These are phyloP conservation scores for Casuarina cunninghamiana DNA, from an alignment of 306 rosid genomes.

Conservation along the genomic window DNA sequence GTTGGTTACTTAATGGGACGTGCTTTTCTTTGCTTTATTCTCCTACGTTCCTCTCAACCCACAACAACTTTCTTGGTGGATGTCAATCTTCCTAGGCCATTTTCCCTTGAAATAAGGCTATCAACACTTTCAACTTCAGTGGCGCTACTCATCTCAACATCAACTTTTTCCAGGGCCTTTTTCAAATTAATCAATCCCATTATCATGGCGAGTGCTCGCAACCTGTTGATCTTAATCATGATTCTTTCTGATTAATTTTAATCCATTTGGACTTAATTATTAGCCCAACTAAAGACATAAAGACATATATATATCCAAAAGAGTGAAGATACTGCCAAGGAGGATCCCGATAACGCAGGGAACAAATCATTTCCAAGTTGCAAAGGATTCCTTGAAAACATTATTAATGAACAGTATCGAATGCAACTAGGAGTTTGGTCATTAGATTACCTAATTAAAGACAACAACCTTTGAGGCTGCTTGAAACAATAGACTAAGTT, in stretches of 20 bases:
- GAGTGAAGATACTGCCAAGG: constrained; percentile 22
- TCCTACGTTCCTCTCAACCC: constrained; percentile 38
- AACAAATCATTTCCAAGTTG: constrained; percentile 8
- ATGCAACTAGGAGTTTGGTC: constrained; percentile 31
- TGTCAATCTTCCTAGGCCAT: constrained; percentile 50
- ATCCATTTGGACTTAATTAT: constrained; percentile 36
- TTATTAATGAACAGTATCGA: constrained; percentile 10
- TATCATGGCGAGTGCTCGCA: constrained; percentile 50
- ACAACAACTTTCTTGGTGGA: constrained; percentile 79
- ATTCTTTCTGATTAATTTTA: constrained; percentile 47
- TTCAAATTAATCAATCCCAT: constrained; percentile 70
- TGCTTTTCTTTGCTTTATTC: constrained; percentile 64
- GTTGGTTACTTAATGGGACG: constrained; percentile 50
- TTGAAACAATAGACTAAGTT: not conserved
- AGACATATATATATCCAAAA: not conserved
- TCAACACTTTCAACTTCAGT: constrained; percentile 60
- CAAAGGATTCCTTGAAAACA: not conserved
- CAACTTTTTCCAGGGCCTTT: constrained; percentile 47
- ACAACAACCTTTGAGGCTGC: not conserved
- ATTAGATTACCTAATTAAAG: constrained; percentile 38
- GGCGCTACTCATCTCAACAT: constrained; percentile 60
- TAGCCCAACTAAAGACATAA: constrained; percentile 29
- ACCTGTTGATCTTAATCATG: constrained; percentile 45
- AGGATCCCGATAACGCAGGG: constrained; percentile 23
- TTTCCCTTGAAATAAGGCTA: constrained; percentile 57